phyloP scores from a whole-genome alignment of 2,329 filamentous ascomycete genomes.

The Plectosphaerella cucumerina region DNA sequence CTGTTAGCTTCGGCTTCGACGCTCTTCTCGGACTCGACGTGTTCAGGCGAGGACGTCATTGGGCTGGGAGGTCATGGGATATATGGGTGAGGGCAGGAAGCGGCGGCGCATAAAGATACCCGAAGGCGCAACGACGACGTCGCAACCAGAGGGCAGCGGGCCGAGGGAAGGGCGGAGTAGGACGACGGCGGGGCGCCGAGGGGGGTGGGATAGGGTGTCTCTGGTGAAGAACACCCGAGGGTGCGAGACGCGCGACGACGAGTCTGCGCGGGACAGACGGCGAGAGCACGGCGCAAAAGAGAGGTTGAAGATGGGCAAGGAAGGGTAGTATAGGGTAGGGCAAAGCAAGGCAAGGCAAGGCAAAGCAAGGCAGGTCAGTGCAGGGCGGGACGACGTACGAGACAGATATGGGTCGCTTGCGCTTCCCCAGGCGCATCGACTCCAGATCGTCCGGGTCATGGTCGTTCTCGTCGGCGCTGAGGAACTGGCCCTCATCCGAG shows the following conservation, averaged over 20 bases:
- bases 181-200: slow-evolving; percentile 4
- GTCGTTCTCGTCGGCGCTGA: slow-evolving; percentile 38
- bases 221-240: neutral
- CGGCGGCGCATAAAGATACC: neutral
- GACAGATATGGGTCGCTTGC: slow-evolving; percentile 57
- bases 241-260: neutral
- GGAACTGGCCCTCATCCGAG: slow-evolving; percentile 40
- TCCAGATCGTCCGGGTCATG: slow-evolving; percentile 41
- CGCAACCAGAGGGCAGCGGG: neutral
- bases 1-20: slow-evolving; percentile 32
- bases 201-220: neutral
- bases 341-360: slow-evolving; percentile 3
- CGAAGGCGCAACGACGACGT: neutral
- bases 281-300: too few species aligned
- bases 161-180: neutral
- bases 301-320: neutral
- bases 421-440: slow-evolving; percentile 43
- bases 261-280: neutral
- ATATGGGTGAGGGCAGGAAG: slow-evolving; percentile 2
- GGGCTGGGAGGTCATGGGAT: slow-evolving; percentile 1
- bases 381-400: slow-evolving; percentile 40
- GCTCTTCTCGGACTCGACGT: slow-evolving; percentile 13
- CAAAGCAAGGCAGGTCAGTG: neutral
- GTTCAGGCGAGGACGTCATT: slow-evolving; percentile 13
- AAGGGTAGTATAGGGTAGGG: neutral